phyloP scores from a whole-genome alignment of 257 asterid genomes.

The Paraleonurus japonicus region DNA sequence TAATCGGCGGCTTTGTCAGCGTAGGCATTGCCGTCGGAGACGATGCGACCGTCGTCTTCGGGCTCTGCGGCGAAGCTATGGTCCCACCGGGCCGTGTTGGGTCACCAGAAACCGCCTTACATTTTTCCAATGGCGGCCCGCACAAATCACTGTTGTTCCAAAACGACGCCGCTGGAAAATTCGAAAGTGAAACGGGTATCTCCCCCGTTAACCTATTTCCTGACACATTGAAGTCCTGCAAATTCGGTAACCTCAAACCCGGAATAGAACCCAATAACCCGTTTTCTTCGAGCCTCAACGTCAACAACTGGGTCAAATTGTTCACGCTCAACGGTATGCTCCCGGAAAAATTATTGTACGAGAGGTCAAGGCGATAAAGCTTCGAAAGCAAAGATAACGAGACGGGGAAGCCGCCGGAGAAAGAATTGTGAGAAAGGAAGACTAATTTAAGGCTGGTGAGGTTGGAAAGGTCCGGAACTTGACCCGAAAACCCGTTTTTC shows the following conservation, averaged over 20 bases:
- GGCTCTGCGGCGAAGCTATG: slow-evolving; percentile 50
- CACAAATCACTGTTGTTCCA: slow-evolving; percentile 44
- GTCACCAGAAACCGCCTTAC: slow-evolving; percentile 33
- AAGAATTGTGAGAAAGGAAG: slow-evolving; percentile 53
- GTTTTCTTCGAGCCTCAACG: slow-evolving; percentile 66
- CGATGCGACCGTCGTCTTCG: slow-evolving; percentile 43
- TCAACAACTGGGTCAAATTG: slow-evolving; percentile 51
- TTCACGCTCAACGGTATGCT: slow-evolving; percentile 42
- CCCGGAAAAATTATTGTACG: slow-evolving; percentile 62
- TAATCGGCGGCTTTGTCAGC: slow-evolving; percentile 28
- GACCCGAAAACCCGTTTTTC: slow-evolving; percentile 58
- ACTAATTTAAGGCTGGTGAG: slow-evolving; percentile 54
- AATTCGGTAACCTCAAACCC: slow-evolving; percentile 36
- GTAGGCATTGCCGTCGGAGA: slow-evolving; percentile 56
- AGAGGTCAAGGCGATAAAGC: slow-evolving; percentile 75
- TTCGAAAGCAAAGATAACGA: slow-evolving; percentile 36
- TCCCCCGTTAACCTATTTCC: slow-evolving; percentile 47
- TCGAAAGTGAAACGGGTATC: slow-evolving; percentile 58
- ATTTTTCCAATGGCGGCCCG: slow-evolving; percentile 62
- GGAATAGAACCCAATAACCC: slow-evolving; percentile 54
- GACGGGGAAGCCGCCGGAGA: slow-evolving; percentile 63
- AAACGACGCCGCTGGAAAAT: slow-evolving; percentile 56
- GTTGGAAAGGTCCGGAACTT: slow-evolving; percentile 63
- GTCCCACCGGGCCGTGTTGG: slow-evolving; percentile 59
- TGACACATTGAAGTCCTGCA: slow-evolving; percentile 75